Evolutionary conservation across 2,329 filamentous ascomycete genomes (phyloP).

Genomic region (Colletotrichum noveboracense): DNA sequence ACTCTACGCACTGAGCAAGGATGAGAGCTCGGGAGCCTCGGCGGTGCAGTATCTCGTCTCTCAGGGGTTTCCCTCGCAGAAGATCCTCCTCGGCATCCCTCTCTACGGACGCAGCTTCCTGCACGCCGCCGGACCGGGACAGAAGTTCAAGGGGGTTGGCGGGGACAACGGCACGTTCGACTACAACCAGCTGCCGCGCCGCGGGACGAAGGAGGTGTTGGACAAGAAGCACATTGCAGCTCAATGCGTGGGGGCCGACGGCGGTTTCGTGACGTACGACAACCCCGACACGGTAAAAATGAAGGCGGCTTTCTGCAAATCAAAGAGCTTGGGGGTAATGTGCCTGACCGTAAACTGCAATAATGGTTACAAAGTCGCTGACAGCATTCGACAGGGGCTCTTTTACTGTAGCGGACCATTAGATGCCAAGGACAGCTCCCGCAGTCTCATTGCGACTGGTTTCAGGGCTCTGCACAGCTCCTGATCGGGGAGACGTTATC

Average conservation of each 20-base stretch:
- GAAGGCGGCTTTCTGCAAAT: conserved; percentile 76
- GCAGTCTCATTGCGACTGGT: conserved; percentile 63
- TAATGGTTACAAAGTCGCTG: neutral
- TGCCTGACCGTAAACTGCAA: conserved; percentile 19
- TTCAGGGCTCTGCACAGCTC: conserved; percentile 63
- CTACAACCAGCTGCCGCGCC: conserved; percentile 71
- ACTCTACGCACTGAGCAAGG: conserved; percentile 66
- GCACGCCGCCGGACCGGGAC: conserved; percentile 67
- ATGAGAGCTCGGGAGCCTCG: conserved; percentile 69
- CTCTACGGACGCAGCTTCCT: conserved; percentile 79
- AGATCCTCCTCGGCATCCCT: conserved; percentile 78
- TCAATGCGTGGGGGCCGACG: conserved; percentile 74
- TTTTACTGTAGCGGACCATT: conserved; percentile 85
- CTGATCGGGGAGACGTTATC: conserved; percentile 21
- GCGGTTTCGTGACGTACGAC: conserved; percentile 82
- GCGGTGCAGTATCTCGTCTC: conserved; percentile 69
- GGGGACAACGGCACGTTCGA: conserved; percentile 76
- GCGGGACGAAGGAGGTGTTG: conserved; percentile 67
- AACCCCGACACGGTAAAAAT: conserved; percentile 76
- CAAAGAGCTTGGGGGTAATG: conserved; percentile 69
- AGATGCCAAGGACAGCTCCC: conserved; percentile 64
- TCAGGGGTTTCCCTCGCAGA: conserved; percentile 70
- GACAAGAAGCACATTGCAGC: conserved; percentile 73
- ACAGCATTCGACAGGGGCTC: conserved; percentile 59
- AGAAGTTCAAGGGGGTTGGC: conserved; percentile 58